phyloP scores from a whole-genome alignment of 306 rosid genomes.

The Lathyrus tuberosus region DNA sequence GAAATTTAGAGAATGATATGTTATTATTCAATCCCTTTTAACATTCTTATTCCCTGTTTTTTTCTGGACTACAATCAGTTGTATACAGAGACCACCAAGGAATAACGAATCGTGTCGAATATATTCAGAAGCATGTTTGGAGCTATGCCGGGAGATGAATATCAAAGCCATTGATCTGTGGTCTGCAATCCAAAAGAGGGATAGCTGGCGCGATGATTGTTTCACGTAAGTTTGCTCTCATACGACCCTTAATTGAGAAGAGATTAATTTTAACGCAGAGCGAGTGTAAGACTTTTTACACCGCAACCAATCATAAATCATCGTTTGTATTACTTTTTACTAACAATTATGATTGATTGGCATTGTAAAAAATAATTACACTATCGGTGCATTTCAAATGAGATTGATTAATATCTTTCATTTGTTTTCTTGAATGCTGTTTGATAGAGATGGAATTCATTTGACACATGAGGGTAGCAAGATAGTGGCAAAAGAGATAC shows the following conservation, averaged over 20 bases:
- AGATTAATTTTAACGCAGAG: no score
- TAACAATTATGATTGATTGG: no score
- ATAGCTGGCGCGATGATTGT: conserved; percentile 64
- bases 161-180: conserved; percentile 67
- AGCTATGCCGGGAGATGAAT: conserved; percentile 62
- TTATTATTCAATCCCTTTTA: background rate
- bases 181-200: conserved; percentile 60
- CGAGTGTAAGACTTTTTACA: no score
- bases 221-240: conserved; percentile 60
- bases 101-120: conserved; percentile 56
- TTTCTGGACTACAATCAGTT: conserved; percentile 25
- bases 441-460: conserved; percentile 82
- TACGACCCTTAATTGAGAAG: no score
- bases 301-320: no score
- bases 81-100: conserved; percentile 8
- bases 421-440: background rate
- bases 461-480: conserved; percentile 63
- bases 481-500: conserved; percentile 65
- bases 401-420: no score
- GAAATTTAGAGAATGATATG: background rate
- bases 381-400: no score
- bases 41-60: background rate
- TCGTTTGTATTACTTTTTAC: no score
- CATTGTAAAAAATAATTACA: no score
- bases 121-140: conserved; percentile 77